phyloP scores from a whole-genome alignment of 2,329 filamentous ascomycete genomes.

The Graphiopsis chlorocephala region DNA sequence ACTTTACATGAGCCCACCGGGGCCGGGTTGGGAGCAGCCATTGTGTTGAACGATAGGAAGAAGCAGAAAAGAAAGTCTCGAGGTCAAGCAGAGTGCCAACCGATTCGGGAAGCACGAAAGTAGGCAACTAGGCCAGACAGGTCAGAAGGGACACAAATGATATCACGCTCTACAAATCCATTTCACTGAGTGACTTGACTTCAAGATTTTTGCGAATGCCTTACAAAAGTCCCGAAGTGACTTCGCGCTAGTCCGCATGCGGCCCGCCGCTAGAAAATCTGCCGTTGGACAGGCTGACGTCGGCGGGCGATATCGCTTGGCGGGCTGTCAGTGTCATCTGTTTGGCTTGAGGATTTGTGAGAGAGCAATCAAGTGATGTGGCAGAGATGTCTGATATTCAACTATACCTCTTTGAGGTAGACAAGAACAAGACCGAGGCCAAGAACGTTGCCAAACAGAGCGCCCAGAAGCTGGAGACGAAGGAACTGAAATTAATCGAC shows the following conservation, averaged over 20 bases:
- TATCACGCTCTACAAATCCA: slow-evolving; percentile 14
- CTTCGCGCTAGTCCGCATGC: background rate
- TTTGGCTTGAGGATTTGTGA: slow-evolving; percentile 1
- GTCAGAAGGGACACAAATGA: slow-evolving; percentile 4
- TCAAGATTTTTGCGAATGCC: slow-evolving; percentile 13
- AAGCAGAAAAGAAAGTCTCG: background rate
- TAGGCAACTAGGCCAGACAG: background rate
- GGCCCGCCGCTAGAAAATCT: background rate
- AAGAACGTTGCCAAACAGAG: slow-evolving; percentile 42
- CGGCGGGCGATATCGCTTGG: slow-evolving; percentile 13
- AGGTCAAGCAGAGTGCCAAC: background rate
- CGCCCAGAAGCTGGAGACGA: slow-evolving; percentile 53
- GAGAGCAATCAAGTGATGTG: background rate
- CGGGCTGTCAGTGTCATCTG: slow-evolving; percentile 4
- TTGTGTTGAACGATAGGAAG: background rate
- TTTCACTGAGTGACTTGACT: slow-evolving; percentile 13
- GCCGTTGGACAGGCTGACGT: background rate
- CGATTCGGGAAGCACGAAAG: background rate
- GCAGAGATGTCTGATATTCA: slow-evolving; percentile 51
- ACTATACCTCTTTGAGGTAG: slow-evolving; percentile 51
- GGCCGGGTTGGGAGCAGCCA: slow-evolving; percentile 13
- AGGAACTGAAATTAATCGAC: slow-evolving; percentile 59
- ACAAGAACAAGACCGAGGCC: slow-evolving; percentile 48
- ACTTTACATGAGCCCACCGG: slow-evolving; percentile 71
- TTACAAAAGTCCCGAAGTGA: slow-evolving; percentile 9